Evolutionary conservation across 2,329 filamentous ascomycete genomes (phyloP).

Genomic region (Didymellaceae sp.): DNA sequence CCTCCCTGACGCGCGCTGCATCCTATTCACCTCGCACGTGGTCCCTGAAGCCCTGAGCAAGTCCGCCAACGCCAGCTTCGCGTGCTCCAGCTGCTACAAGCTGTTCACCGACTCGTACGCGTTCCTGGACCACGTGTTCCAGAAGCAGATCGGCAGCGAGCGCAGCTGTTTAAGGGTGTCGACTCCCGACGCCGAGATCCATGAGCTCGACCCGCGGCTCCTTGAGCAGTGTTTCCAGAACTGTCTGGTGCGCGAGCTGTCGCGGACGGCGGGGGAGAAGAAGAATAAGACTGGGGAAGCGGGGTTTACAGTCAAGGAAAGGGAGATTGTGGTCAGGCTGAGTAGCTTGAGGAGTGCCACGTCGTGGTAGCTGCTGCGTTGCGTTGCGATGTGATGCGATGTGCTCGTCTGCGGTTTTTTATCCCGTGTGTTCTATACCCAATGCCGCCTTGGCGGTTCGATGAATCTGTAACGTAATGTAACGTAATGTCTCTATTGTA

Average conservation of each 20-base stretch:
- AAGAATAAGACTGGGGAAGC: slow-evolving; percentile 22
- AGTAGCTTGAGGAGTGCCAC: slow-evolving; percentile 10
- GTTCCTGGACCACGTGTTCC: slow-evolving; percentile 45
- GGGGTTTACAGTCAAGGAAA: slow-evolving; percentile 22
- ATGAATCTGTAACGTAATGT: too few relatives aligned
- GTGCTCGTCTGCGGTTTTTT: neutral
- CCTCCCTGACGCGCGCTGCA: slow-evolving; percentile 36
- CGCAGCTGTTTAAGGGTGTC: slow-evolving; percentile 36
- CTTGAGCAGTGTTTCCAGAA: slow-evolving; percentile 44
- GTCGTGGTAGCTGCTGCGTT: slow-evolving; percentile 10
- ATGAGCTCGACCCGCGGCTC: slow-evolving; percentile 30
- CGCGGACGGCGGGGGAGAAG: slow-evolving; percentile 23
- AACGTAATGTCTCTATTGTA: too few relatives aligned
- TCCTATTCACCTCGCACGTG: slow-evolving; percentile 42
- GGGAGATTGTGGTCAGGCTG: slow-evolving; percentile 17
- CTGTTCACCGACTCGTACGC: slow-evolving; percentile 44
- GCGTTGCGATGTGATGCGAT: too few relatives aligned
- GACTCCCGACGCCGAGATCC: slow-evolving; percentile 24
- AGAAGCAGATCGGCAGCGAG: slow-evolving; percentile 43
- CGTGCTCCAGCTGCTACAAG: slow-evolving; percentile 47
- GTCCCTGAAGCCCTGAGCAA: slow-evolving; percentile 8
- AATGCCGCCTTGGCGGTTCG: too few relatives aligned
- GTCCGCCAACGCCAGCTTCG: slow-evolving; percentile 32
- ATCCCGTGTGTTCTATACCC: neutral
- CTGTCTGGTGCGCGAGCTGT: slow-evolving; percentile 41